Conservation (phyloP, 345 rosid genomes). For the Hibiscus syriacus region DNA sequence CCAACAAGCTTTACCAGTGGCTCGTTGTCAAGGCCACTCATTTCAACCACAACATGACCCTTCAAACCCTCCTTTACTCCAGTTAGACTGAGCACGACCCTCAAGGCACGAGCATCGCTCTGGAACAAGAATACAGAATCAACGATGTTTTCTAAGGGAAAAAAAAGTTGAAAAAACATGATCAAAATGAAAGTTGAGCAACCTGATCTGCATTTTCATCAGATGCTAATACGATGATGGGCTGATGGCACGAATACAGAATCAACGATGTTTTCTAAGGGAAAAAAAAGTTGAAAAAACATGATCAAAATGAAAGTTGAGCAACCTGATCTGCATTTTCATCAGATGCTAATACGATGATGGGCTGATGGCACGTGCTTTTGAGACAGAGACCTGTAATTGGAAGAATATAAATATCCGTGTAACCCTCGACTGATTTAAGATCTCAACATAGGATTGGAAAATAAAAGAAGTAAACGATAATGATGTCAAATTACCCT, state of each 20-base stretch:
- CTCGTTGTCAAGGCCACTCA: slow-evolving; percentile 95
- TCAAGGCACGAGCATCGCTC: slow-evolving; percentile 92
- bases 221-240: slow-evolving; percentile 74
- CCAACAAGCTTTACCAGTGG: slow-evolving; percentile 97
- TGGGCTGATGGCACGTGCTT: slow-evolving; percentile 79
- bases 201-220: slow-evolving; percentile 98
- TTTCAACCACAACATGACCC: slow-evolving; percentile 95
- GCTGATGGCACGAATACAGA: slow-evolving; percentile 14
- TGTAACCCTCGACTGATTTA: neutral
- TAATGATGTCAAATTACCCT: slow-evolving; percentile 34
- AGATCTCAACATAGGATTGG: slow-evolving; percentile 12
- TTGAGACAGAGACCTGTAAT: slow-evolving; percentile 75
- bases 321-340: slow-evolving; percentile 93
- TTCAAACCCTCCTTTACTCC: slow-evolving; percentile 81
- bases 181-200: slow-evolving; percentile 9
- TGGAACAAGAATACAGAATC: slow-evolving; percentile 21
- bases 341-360: slow-evolving; percentile 78
- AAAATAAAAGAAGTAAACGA: slow-evolving; percentile 31
- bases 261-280: slow-evolving; percentile 7
- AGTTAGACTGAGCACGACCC: slow-evolving; percentile 82
- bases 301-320: slow-evolving; percentile 5
- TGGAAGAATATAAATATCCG: slow-evolving; percentile 6
- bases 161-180: neutral
- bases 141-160: slow-evolving; percentile 12
- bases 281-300: neutral